These are phyloP conservation scores for Magnolia officinalis DNA, from an alignment of 164 flowering plant species.

Conservation along the genomic window DNA sequence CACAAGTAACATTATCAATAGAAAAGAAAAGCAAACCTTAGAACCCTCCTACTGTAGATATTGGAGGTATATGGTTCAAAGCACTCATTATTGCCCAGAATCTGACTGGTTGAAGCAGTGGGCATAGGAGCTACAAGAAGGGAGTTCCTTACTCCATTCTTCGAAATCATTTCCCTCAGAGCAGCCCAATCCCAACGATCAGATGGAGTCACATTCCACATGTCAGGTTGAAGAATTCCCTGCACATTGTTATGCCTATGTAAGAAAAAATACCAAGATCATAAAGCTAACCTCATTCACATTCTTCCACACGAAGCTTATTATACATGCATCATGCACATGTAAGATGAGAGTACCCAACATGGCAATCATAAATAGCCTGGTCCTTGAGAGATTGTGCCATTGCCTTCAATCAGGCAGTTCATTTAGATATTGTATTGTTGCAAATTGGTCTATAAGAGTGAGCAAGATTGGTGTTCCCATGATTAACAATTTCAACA, in stretches of 20 bases:
- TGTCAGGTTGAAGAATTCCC: slow-evolving; percentile 94
- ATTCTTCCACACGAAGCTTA: background rate
- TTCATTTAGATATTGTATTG: too few species aligned
- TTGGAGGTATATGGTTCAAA: slow-evolving; percentile 99
- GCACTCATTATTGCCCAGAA: slow-evolving; percentile 97
- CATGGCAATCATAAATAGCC: too few species aligned
- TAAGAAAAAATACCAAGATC: background rate
- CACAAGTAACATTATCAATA: background rate
- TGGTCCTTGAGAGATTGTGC: background rate
- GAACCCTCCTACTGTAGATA: slow-evolving; percentile 87
- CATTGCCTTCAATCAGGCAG: too few species aligned
- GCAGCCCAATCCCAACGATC: slow-evolving; percentile 82
- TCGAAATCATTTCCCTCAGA: slow-evolving; percentile 56
- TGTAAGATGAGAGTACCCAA: too few species aligned
- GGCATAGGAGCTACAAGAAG: slow-evolving; percentile 98
- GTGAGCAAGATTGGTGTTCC: background rate
- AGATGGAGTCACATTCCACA: slow-evolving; percentile 91
- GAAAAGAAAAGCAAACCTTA: slow-evolving; percentile 48
- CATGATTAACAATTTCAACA: background rate
- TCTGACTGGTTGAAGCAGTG: slow-evolving; percentile 98
- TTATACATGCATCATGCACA: too few species aligned
- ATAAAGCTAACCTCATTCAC: background rate
- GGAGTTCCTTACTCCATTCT: slow-evolving; percentile 83
- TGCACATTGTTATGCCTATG: slow-evolving; percentile 31
- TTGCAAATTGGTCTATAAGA: background rate